Evolutionary conservation across 148 eudicot species (phyloP).

Genomic region (Diospyros lotus): DNA sequence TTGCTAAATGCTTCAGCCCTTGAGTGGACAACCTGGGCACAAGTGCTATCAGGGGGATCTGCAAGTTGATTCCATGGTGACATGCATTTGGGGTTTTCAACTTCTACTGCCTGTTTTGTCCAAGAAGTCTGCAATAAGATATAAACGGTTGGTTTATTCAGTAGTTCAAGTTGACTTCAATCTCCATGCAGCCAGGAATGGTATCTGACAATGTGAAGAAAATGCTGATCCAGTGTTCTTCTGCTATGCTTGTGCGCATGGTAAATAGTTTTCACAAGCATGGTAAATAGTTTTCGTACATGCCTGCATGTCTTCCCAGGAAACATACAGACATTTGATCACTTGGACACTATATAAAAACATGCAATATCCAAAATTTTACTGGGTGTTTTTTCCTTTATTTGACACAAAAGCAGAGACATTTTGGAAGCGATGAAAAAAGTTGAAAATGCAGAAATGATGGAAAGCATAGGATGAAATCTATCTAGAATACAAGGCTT

Average conservation of each 20-base stretch:
- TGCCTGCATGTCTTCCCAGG: neutral
- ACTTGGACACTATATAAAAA: neutral
- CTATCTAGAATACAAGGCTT: too few species aligned
- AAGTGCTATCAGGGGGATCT: slow-evolving; percentile 67
- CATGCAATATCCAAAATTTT: neutral
- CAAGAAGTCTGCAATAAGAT: slow-evolving; percentile 64
- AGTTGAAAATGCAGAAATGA: too few species aligned
- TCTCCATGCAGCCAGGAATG: neutral
- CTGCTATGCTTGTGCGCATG: neutral
- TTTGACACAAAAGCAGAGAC: too few species aligned
- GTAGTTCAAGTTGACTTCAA: slow-evolving; percentile 3
- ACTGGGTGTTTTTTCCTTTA: too few species aligned
- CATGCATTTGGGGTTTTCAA: slow-evolving; percentile 48
- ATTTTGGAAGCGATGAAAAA: too few species aligned
- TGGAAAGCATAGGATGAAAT: too few species aligned
- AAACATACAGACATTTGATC: neutral
- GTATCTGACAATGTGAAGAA: neutral
- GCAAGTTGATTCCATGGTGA: slow-evolving; percentile 47
- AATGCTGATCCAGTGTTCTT: neutral
- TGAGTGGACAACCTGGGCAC: slow-evolving; percentile 61
- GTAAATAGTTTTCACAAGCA: too few species aligned
- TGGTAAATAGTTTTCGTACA: too few species aligned
- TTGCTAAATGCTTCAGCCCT: slow-evolving; percentile 45
- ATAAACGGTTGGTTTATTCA: neutral
- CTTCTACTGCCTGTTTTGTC: slow-evolving; percentile 71